phyloP scores from a whole-genome alignment of 225 moss, liverwort and hornwort species.

The Climacium dendroides region DNA sequence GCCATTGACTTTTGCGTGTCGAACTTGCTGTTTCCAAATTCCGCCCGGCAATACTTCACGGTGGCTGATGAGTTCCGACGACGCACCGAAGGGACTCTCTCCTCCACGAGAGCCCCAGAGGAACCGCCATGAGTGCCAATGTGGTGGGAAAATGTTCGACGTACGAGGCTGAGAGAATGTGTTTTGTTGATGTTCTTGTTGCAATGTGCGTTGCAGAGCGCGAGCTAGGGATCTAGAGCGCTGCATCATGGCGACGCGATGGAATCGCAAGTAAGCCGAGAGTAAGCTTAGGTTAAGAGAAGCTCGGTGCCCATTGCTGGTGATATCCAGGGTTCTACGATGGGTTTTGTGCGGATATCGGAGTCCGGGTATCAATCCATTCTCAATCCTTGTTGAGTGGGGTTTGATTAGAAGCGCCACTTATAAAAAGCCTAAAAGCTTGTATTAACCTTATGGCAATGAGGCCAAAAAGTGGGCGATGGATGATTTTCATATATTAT shows the following conservation, averaged over 20 bases:
- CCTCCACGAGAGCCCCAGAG: not conserved
- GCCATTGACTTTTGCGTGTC: constrained; percentile 77
- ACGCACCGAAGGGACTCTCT: not conserved
- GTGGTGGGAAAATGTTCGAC: not conserved
- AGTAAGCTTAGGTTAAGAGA: no score
- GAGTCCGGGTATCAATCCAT: not conserved
- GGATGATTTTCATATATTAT: not conserved
- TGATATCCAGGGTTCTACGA: not conserved
- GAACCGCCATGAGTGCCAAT: not conserved
- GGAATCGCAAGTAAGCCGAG: not conserved
- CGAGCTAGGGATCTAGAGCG: not conserved
- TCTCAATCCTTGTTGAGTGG: no score
- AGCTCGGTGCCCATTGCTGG: not conserved
- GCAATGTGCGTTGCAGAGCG: not conserved
- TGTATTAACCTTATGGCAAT: no score
- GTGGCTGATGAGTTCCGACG: not conserved
- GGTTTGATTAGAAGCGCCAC: no score
- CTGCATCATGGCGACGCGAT: not conserved
- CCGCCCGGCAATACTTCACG: not conserved
- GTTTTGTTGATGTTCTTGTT: not conserved
- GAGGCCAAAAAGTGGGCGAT: fast-evolving
- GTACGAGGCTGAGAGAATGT: not conserved
- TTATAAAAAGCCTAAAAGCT: no score
- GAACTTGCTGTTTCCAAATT: constrained; percentile 44
- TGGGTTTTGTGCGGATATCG: not conserved